Base-by-base conservation (phyloP, 2,329 filamentous ascomycete genomes). In the Metarhizium rileyi region DNA sequence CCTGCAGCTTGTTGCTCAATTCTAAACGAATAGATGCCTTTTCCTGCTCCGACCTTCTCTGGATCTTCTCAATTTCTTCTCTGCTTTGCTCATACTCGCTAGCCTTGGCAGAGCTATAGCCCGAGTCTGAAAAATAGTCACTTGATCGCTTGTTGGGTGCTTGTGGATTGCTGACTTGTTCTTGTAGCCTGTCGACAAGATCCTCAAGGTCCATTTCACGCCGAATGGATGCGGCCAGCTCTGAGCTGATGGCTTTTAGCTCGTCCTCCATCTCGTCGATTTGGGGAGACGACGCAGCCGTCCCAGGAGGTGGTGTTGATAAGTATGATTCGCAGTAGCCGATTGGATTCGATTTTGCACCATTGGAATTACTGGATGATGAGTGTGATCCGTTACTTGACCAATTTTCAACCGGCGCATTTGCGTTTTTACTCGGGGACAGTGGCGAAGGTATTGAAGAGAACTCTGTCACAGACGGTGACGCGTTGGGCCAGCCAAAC, bases 71-170 rank as follows among this genome's bases (percentile, higher is more conserved):
- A 30, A 96, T 72, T 64, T 96, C 88, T 60, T 84, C 80, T 46
- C 75, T 76, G 28, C 72, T 74, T 41, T 78, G 73, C 52, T 84
- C 81, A 52, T 72, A 72, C 44, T 87, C 84, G 53, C 85, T 83
- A 61, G 84, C 85, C 60, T 89, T 86, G 48, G 87, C 78, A 1
- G 89, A 91, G 65, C 89, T 91, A 51, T 88, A 85, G 28, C 93
- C 93, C 5, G 90, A 95, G 66, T 98, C 93, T 2, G 93, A 98
- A 65, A 93, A 98, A 70, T 98, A 97, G 69, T 98, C 93, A 69
- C 93, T 97, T 9, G 88, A 94, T 53, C 91, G 80, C 64, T 86
- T 85, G 55, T 79, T 83, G 26, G 76, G 59, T 57, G 72, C 63
- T 66, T 74, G 69, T 61, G 75, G 62, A 67, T 81, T 76, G 66